Evolutionary conservation across 2,329 filamentous ascomycete genomes (phyloP), one percentile per base, ranked within the genome.

Genomic region (Penicillium rolfsii): DNA sequence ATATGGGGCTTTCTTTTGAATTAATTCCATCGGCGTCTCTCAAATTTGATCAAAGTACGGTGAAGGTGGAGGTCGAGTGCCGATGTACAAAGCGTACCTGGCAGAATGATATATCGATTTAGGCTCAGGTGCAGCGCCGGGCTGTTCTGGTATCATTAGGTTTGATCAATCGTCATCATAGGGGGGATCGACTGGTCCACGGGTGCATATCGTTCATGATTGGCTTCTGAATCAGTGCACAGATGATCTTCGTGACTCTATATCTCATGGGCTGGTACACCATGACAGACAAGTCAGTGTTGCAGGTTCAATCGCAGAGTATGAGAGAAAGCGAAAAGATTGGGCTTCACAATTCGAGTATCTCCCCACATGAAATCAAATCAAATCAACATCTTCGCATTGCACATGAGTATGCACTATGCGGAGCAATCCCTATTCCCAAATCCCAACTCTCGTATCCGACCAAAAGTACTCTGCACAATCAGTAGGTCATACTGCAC

Each of bases 1-100:
- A 69, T 67, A 67, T 66, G 64, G 63, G 61, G 57, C 65, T 58
- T 64, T 62, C 60, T 58, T 62, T 63, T 55, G 41, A 55, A 36
- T 33, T 26, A 61, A 59, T 53, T 49, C 57, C 43, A 52, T 24
- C n/a, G 36, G 52, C 8, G 55, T 61, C 53, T 43, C 52, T 35
- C 46, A 22, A 22, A 57, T 24, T 46, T 57, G 46, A 49, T n/a
- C 46, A 35, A 35, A 50, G 28, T 50, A 19, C 46, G n/a, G 46
- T 22, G 28, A 50, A 50, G 46, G 46, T 33, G 9, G 11, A 5
- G 30, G 30, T 11, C 2, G 46, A 26, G 28, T 35, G 24, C 28
- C 28, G 4, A 11, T 48, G 24, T n/a, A n/a, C 14, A 30, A 14
- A 14, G 24, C 14, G 45, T 30, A n/a, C 45, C 45, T 30, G 45